Conservation (phyloP, 129 eudicot species). For the Deinandra increscens region DNA sequence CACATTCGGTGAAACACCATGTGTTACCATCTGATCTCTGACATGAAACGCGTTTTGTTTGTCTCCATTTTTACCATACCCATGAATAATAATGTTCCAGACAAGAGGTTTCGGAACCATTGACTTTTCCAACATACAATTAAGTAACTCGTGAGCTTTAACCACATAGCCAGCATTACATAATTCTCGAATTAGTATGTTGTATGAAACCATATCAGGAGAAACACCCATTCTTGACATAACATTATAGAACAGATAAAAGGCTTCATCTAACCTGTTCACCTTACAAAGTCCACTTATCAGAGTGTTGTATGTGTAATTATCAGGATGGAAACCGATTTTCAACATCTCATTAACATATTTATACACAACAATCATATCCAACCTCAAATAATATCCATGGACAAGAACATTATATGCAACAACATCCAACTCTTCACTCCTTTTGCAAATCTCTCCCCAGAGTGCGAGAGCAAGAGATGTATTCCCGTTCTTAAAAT, state of each 20-base stretch:
- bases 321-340: slow-evolving; percentile 62
- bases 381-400: slow-evolving; percentile 50
- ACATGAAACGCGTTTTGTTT: slow-evolving; percentile 39
- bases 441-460: slow-evolving; percentile 38
- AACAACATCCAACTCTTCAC: slow-evolving; percentile 42
- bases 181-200: slow-evolving; percentile 56
- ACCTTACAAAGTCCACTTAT: slow-evolving; percentile 49
- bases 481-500: slow-evolving; percentile 59
- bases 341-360: slow-evolving; percentile 62
- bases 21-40: slow-evolving; percentile 50
- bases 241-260: slow-evolving; percentile 41
- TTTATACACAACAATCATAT: slow-evolving; percentile 40
- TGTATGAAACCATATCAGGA: slow-evolving; percentile 61
- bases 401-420: slow-evolving; percentile 69
- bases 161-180: slow-evolving; percentile 47
- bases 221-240: slow-evolving; percentile 65
- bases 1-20: slow-evolving; percentile 56
- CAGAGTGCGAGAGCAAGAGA: slow-evolving; percentile 48
- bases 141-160: slow-evolving; percentile 48
- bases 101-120: slow-evolving; percentile 47
- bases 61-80: slow-evolving; percentile 58
- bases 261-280: slow-evolving; percentile 52
- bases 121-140: slow-evolving; percentile 52
- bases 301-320: slow-evolving; percentile 59
- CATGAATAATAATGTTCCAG: slow-evolving; percentile 72